Conservation (phyloP, 1,139 yeast genomes). For the Hansenula sp. region DNA sequence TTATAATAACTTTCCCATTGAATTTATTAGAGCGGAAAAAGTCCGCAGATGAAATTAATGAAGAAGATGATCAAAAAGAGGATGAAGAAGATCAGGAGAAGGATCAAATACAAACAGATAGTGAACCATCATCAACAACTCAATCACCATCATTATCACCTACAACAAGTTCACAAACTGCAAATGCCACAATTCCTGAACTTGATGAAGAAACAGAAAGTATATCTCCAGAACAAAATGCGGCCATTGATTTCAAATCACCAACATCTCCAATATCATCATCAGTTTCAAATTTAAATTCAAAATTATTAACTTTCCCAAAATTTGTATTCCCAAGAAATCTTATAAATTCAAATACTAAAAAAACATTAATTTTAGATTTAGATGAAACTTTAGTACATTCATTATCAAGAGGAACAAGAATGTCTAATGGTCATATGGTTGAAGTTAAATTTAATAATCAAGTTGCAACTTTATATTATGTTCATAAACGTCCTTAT, state of each 20-base stretch:
- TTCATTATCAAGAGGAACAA: slow-evolving; percentile 68
- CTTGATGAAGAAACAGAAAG: slow-evolving; percentile 22
- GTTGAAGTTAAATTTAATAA: slow-evolving; percentile 75
- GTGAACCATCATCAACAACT: neutral
- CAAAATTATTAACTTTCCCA: slow-evolving; percentile 20
- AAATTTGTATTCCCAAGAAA: slow-evolving; percentile 42
- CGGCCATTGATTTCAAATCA: slow-evolving; percentile 43
- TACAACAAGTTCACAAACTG: neutral
- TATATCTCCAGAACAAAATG: slow-evolving; percentile 28
- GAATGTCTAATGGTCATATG: slow-evolving; percentile 60
- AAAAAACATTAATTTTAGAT: slow-evolving; percentile 78
- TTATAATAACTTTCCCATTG: slow-evolving; percentile 45
- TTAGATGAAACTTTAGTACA: slow-evolving; percentile 93
- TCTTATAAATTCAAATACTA: slow-evolving; percentile 34
- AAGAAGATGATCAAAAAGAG: slow-evolving; percentile 19
- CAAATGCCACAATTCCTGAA: slow-evolving; percentile 15
- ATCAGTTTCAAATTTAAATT: slow-evolving; percentile 4
- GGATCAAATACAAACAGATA: neutral
- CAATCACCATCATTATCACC: neutral
- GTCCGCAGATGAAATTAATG: neutral
- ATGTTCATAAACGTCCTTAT: slow-evolving; percentile 87
- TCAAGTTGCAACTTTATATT: slow-evolving; percentile 67
- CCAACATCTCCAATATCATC: slow-evolving; percentile 37
- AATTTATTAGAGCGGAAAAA: slow-evolving; percentile 31
- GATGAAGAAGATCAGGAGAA: slow-evolving; percentile 24